phyloP scores from a whole-genome alignment of 1,284 basidiomycete genomes.

The Cutaneotrichosporon spelunceum region DNA sequence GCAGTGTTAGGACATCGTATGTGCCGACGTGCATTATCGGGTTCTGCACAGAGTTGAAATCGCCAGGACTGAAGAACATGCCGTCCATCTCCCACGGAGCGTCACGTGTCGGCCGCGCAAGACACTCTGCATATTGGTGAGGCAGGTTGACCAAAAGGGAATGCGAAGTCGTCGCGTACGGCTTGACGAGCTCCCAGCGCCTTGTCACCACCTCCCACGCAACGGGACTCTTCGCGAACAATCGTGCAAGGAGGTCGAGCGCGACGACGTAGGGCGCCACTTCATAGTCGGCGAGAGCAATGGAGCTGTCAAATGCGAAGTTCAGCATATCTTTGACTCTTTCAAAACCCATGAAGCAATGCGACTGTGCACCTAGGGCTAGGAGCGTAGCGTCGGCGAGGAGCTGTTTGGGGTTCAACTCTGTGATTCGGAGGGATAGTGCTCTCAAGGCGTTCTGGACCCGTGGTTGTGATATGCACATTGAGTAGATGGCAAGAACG shows the following conservation, averaged over 20 bases:
- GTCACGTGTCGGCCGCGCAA: constrained; percentile 6
- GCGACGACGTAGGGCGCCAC: constrained; percentile 29
- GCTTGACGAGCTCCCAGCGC: constrained; percentile 28
- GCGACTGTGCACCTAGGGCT: constrained; percentile 24
- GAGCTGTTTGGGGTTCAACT: constrained; percentile 17
- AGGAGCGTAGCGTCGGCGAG: constrained; percentile 23
- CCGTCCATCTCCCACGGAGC: constrained; percentile 30
- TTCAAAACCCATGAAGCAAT: constrained; percentile 13
- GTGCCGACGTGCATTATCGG: constrained; percentile 26
- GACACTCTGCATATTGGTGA: constrained; percentile 29
- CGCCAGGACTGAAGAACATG: constrained; percentile 19
- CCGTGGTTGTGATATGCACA: constrained; percentile 20
- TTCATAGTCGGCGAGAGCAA: constrained; percentile 32
- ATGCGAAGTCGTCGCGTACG: constrained; percentile 21
- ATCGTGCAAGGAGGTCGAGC: constrained; percentile 24
- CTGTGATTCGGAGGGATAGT: constrained; percentile 15
- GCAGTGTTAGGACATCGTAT: constrained; percentile 22
- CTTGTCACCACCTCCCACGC: constrained; percentile 16
- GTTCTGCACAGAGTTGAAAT: constrained; percentile 16
- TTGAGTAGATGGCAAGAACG: constrained; percentile 23
- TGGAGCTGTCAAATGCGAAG: constrained; percentile 24
- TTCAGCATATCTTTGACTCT: constrained; percentile 12
- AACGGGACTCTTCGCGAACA: constrained; percentile 17
- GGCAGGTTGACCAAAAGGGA: constrained; percentile 25
- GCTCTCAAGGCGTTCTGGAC: constrained; percentile 19